Base-by-base conservation (phyloP, 2,329 filamentous ascomycete genomes). In the Neospermospora avenae region DNA sequence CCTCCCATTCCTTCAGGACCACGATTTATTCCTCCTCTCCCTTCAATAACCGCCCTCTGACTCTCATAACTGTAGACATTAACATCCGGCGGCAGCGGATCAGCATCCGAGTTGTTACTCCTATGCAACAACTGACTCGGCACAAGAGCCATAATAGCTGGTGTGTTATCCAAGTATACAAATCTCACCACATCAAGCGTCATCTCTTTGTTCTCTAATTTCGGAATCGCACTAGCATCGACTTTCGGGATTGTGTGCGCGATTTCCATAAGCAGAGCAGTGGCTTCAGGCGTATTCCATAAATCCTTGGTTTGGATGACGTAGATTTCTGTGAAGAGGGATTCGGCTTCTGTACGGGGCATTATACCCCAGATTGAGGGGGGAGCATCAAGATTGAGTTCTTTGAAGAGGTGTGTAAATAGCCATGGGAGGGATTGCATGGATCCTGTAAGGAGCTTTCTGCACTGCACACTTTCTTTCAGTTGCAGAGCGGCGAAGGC, bases 381-480 rank as follows among this genome's bases (percentile, higher is more conserved):
- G 1, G 95, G 93, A 7, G 90, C 79, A 67, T 91, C 88, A 31
- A 97, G 80, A 64, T 88, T 86, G 25, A 98, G 79, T 51, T 91
- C 89, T 67, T 90, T 87, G 72, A 93, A 95, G 3, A 99, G 78
- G 22, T 86, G 81, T 57, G 84, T 86, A 68, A 93, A 92, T 2
- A 97, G 80, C 91, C 93, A 99, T 0, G 95, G 93, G 56, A 91
- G 84, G 28, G 78, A 79, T 59, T 84, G 80, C 73, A 97, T 89
- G 2, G 91, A 89, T 7, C 80, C 77, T 4, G 80, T 78, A 7
- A 98, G 80, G 6, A 85, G 77, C 56, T 81, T 79, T 62, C 86
- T 84, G 35, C 90, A 89, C 49, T 85, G 84, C 18, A 81, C 80
- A 1, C 77, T 77, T 59, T 93, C 85, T 44, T 86, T 84, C 13